Evolutionary conservation across 1,284 basidiomycete species (phyloP).

Genomic region (Ustilago trichophora): DNA sequence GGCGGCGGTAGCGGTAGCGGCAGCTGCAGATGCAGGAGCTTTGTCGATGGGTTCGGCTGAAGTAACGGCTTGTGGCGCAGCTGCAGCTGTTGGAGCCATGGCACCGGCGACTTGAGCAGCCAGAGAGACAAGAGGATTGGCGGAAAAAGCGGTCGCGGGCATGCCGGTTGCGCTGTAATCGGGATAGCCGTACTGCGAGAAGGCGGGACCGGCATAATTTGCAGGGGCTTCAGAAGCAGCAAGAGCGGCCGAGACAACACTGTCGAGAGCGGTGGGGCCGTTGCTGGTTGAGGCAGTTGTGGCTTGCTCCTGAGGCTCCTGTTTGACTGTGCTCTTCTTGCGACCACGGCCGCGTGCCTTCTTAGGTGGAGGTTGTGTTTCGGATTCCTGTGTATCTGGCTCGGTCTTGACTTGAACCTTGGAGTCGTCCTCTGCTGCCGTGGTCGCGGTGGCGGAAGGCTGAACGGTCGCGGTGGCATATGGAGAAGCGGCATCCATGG

Average conservation of each 20-base stretch:
- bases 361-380: constrained; percentile 20
- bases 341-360: constrained; percentile 32
- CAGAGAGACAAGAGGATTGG: constrained; percentile 39
- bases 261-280: constrained; percentile 15
- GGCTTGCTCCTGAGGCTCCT: constrained; percentile 5
- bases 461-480: constrained; percentile 35
- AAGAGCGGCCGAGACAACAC: constrained; percentile 28
- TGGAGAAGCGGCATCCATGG: constrained; percentile 28
- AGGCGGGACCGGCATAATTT: constrained; percentile 21
- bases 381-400: constrained; percentile 16
- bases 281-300: constrained; percentile 3
- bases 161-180: constrained; percentile 41
- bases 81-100: constrained; percentile 13
- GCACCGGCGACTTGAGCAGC: constrained; percentile 37
- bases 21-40: constrained; percentile 1
- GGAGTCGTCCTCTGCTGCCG: constrained; percentile 18
- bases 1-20: constrained; percentile 11
- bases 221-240: constrained; percentile 22
- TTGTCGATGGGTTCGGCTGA: constrained; percentile 12
- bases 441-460: constrained; percentile 28
- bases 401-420: constrained; percentile 32
- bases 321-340: constrained; percentile 37
- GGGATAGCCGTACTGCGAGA: constrained; percentile 38
- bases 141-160: constrained; percentile 31
- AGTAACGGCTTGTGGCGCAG: constrained; percentile 6